Base-by-base conservation (phyloP, 352 stramenopile genomes). In the Phytophthora multivora region DNA sequence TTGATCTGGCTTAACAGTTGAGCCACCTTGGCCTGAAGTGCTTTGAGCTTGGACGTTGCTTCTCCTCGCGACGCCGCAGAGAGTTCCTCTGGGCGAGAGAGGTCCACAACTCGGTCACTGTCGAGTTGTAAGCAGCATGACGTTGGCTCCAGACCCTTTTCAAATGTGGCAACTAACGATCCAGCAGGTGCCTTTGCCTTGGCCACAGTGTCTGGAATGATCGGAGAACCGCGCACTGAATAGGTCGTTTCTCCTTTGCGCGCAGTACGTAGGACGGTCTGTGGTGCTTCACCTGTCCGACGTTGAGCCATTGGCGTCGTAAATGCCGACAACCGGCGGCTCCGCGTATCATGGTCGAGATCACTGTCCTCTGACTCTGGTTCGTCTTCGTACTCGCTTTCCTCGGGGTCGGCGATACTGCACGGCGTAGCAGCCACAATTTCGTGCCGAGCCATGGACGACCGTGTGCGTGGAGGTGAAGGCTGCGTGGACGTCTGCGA, bases 221-320 rank as follows among this genome's bases (percentile, higher is more conserved):
- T 89, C 0, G 86, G 86, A 5, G 86, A 94, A 19, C 86, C 86
- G 48, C 69, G 69, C 16, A 73, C 75, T 25, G 86, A 92, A 58
- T 91, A 94, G 1, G 63, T 86, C 30, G 73, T 83, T 67, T 94
- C 83, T 26, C 86, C 86, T 48, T 90, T 90, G 23, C 79, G 79
- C 26, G 80, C 69, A 63, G 83, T 91, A 0, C 86, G 83, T 11
- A 89, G 54, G 26, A 90, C 61, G 3, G 83, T 91, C 57, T 74
- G 42, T 1, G 51, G 56, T 10, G 19, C 48, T 36, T 40, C 19
- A 2, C 38, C 53, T 6, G 50, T 41, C 26, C 59, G 45, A 33
- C 60, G 69, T 49, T 55, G 47, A 45, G 69, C 56, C 36, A 79
- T 59, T 4, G 79, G 79, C 15, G 79, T 88, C 47, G 73, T 60